Evolutionary conservation across 371 early-diverging fungal genomes (phyloP).

Genomic region (Haplosporangium sp.): DNA sequence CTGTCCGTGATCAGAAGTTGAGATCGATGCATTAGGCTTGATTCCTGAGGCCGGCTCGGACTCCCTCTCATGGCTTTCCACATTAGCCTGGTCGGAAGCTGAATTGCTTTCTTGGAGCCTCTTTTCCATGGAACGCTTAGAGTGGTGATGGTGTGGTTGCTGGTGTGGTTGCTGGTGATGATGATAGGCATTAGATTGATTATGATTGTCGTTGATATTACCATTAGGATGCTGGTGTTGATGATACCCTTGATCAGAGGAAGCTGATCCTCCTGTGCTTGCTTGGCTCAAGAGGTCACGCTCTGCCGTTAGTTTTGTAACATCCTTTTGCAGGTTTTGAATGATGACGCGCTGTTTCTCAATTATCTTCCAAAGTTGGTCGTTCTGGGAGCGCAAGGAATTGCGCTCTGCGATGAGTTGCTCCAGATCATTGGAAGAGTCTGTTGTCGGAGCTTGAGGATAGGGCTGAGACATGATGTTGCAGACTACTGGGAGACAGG

Average conservation of each 20-base stretch:
- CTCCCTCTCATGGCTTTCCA: constrained; percentile 15
- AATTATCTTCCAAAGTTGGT: constrained; percentile 90
- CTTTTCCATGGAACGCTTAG: constrained; percentile 24
- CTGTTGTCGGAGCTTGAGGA: constrained; percentile 21
- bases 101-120: constrained; percentile 14
- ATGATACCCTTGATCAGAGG: background rate
- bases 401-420: constrained; percentile 68
- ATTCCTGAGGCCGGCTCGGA: constrained; percentile 42
- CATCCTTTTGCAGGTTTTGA: constrained; percentile 73
- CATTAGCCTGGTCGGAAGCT: background rate
- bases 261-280: background rate
- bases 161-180: background rate
- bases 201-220: background rate
- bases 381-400: constrained; percentile 79
- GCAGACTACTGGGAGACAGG: constrained; percentile 1
- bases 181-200: background rate
- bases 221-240: background rate
- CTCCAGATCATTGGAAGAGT: constrained; percentile 23
- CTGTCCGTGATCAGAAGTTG: constrained; percentile 21
- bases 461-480: constrained; percentile 37
- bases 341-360: constrained; percentile 89
- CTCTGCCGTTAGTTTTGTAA: constrained; percentile 65
- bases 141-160: constrained; percentile 7
- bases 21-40: constrained; percentile 32
- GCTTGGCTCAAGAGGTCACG: constrained; percentile 59